Base-by-base conservation (phyloP, 768 basidiomycete genomes). In the Termitomyces sp. region DNA sequence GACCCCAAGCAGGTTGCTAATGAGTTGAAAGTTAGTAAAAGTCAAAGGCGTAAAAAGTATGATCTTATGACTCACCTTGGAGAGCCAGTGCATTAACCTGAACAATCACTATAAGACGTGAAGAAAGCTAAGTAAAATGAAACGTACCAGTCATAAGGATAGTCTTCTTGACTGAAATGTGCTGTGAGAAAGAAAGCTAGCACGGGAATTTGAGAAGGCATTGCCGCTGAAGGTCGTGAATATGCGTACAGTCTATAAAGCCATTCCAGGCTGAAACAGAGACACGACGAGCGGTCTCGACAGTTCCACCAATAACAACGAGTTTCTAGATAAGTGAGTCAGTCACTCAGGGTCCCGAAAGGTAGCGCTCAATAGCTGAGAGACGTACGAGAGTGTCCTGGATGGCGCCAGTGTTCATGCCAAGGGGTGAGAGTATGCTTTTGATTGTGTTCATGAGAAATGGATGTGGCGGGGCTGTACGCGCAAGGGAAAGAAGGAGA, bases 1-100 rank as follows among this genome's bases (percentile, higher is more conserved):
- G 82, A 7, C 88, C 88, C 89, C 90, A 93, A 22, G 90, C 87
- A 12, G 91, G 91, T 87, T 93, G 91, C 90, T 93, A 68, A 57
- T 62, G 49, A 42, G 46, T 26, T 7, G 14, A 10, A 24, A 10
- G 19, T 54, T 21, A 46, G 37, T 15, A 9, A 40, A 12, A 26
- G 14, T 2, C 43, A 10, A 10, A 15, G n/a, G n/a, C n/a, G n/a
- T n/a, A n/a, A n/a, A 8, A 52, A 34, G 43, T 30, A 24, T 52
- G 59, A 45, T 45, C 14, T 48, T 5, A 38, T 17, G 15, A 19
- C 10, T 56, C n/a, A 84, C 89, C 80, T 92, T 93, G 22, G 88
- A 78, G 45, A 93, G 77, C 91, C 90, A 93, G 63, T 93, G 88
- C 88, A 91, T 90, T 60, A 92, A 68, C 90, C 88, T 90, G 60